Percentiles rank a stretch among this genome's conserved stretches.
phyloP scores from a whole-genome alignment of 148 eudicot species.

The Salicornia ramosissima region DNA sequence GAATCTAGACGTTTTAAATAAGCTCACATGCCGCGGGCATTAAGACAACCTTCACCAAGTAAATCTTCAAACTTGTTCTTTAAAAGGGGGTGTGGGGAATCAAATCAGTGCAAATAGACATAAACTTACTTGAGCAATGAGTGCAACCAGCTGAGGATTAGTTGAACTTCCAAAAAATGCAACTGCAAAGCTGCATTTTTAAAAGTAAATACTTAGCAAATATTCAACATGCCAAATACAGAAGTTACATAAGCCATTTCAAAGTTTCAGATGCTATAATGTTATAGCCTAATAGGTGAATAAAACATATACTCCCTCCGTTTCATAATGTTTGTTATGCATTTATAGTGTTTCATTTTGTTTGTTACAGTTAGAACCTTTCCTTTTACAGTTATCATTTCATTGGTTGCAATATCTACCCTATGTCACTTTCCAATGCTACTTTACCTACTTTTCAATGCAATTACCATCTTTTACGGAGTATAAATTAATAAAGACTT shows the following conservation, averaged over 20 bases:
- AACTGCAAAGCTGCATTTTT: conserved; percentile 63
- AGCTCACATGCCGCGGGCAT: not conserved
- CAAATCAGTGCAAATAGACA: conserved; percentile 2
- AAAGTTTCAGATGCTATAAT: conserved; percentile 9
- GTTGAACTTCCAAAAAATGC: conserved; percentile 72
- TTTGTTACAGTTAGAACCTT: no score
- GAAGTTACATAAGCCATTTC: not conserved
- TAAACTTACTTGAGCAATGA: conserved; percentile 81
- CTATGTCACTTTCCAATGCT: no score
- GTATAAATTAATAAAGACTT: no score
- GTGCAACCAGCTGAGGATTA: conserved; percentile 81
- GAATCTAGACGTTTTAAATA: not conserved
- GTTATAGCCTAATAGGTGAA: not conserved
- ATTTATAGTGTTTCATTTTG: no score
- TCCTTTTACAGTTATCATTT: no score
- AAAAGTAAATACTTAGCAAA: conserved; percentile 8
- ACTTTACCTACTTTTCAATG: no score
- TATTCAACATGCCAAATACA: not conserved
- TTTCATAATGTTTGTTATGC: no score
- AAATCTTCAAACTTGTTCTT: not conserved
- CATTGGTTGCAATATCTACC: no score
- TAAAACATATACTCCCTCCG: not conserved
- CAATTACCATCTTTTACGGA: no score
- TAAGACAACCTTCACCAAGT: not conserved
- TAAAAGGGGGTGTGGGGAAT: no score